Evolutionary conservation across 768 basidiomycete species (phyloP).

Genomic region (Tubosaeta sp.): DNA sequence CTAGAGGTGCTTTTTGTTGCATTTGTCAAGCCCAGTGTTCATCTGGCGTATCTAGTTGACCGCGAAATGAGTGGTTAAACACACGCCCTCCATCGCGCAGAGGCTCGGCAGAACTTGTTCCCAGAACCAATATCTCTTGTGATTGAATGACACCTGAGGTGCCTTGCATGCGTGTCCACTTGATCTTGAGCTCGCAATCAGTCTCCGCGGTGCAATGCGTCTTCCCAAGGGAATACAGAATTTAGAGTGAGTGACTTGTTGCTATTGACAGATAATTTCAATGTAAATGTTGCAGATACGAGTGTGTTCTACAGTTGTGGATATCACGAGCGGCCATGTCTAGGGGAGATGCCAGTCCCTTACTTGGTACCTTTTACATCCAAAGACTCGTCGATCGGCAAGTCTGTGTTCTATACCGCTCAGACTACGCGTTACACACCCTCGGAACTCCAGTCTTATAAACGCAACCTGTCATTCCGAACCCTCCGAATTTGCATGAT

Average conservation of each 20-base stretch:
- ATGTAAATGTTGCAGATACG: slow-evolving; percentile 27
- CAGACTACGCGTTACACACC: not conserved
- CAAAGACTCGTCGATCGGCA: slow-evolving; percentile 38
- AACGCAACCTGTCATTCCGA: slow-evolving; percentile 32
- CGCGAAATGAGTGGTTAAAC: slow-evolving; percentile 31
- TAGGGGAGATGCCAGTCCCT: slow-evolving; percentile 29
- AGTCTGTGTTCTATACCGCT: not conserved
- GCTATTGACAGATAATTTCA: not conserved
- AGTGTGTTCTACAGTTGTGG: slow-evolving; percentile 38
- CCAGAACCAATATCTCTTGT: slow-evolving; percentile 30
- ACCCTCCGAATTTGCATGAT: slow-evolving; percentile 40
- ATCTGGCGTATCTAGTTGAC: not conserved
- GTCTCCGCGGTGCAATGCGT: slow-evolving; percentile 41
- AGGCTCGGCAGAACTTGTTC: slow-evolving; percentile 33
- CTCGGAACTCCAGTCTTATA: slow-evolving; percentile 24
- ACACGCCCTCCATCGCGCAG: slow-evolving; percentile 33
- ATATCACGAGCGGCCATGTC: slow-evolving; percentile 34
- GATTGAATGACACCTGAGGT: slow-evolving; percentile 35
- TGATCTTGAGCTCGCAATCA: slow-evolving; percentile 32
- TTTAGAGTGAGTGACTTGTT: slow-evolving; percentile 28
- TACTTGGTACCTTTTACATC: slow-evolving; percentile 37
- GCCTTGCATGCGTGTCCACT: slow-evolving; percentile 42
- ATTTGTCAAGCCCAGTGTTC: not conserved
- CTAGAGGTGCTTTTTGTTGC: slow-evolving; percentile 2
- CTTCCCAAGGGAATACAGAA: slow-evolving; percentile 32